Conservation (phyloP, 805 yeast species). For the Kodamaea restingae region DNA sequence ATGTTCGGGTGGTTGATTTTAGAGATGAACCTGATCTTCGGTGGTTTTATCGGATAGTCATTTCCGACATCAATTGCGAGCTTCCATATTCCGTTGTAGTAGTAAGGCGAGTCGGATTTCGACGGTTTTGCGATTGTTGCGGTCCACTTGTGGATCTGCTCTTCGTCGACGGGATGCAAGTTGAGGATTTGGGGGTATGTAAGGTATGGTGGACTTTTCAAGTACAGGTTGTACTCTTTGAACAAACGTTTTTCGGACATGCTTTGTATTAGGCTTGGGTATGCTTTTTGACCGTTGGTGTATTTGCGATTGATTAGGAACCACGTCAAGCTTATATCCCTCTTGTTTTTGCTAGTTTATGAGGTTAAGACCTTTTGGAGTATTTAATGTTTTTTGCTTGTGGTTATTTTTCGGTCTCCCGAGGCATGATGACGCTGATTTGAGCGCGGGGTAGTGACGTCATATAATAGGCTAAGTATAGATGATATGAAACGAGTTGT, state of each 20-base stretch:
- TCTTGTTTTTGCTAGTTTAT: too few relatives aligned
- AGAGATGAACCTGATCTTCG: slow-evolving; percentile 45
- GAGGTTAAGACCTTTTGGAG: too few relatives aligned
- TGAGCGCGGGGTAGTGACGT: too few relatives aligned
- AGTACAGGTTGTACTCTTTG: slow-evolving; percentile 34
- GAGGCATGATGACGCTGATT: too few relatives aligned
- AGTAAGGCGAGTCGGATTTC: slow-evolving; percentile 44
- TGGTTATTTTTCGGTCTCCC: too few relatives aligned
- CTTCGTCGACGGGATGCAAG: slow-evolving; percentile 41
- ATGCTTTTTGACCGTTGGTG: too few relatives aligned
- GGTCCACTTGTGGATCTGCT: slow-evolving; percentile 44
- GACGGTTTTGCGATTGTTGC: slow-evolving; percentile 49
- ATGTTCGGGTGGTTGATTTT: slow-evolving; percentile 43
- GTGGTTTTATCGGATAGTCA: slow-evolving; percentile 59
- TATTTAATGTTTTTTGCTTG: too few relatives aligned
- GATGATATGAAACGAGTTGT: too few relatives aligned
- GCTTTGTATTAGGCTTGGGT: too few relatives aligned
- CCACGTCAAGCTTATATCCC: too few relatives aligned
- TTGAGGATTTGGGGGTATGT: slow-evolving; percentile 36
- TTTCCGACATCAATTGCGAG: slow-evolving; percentile 43
- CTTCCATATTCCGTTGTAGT: slow-evolving; percentile 48
- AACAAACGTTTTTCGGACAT: slow-evolving; percentile 42
- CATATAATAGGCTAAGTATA: too few relatives aligned
- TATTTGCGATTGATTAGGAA: too few relatives aligned
- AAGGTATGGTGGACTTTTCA: slow-evolving; percentile 22